Evolutionary conservation across 306 rosid genomes (phyloP), one percentile per base, ranked within the genome.

Genomic region (Cucumis cinereus): DNA sequence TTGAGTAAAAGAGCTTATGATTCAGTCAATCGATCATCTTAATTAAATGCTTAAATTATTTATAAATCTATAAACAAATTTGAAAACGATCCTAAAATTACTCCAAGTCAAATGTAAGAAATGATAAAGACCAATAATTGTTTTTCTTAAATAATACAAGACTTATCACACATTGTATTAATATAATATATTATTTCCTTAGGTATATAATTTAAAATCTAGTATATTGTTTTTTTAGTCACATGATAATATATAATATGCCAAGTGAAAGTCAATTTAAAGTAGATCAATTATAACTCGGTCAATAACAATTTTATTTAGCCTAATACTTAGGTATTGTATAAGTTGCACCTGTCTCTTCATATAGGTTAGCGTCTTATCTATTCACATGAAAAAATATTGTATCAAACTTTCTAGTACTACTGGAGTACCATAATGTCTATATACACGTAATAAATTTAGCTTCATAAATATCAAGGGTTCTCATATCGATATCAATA

Each of bases 241-340:
- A 7, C 26, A 7, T 19, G 26, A 54, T 54, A 54, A 54, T n/a
- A 54, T n/a, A 54, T 54, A n/a, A 52, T 49, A 52, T 52, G 22
- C 10, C 10, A 54, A 54, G 23, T 54, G 26, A 54, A 19, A 38
- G 1, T 7, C 10, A 41, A 41, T 41, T 41, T 41, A 53, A 53
- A 53, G 0, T 3, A 19, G 8, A 53, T 19, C 11, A 53, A 53
- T 53, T 6, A 53, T 53, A 10, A 53, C 17, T 52, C 7, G 0
- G 0, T 52, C 8, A 7, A 52, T 52, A 9, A 17, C 7, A 17
- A 7, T 52, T 52, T 17, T 50, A 52, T 53, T 17, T 30, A 3
- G 0, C 5, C 4, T 30, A 3, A 30, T 30, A 2, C 5, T 2
- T 30, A 30, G 4, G 5, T 2, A 30, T 5, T 0, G 0, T 3